These are phyloP conservation scores for Fraxinus albicans DNA, from an alignment of 305 asterid genomes.

Conservation along the genomic window DNA sequence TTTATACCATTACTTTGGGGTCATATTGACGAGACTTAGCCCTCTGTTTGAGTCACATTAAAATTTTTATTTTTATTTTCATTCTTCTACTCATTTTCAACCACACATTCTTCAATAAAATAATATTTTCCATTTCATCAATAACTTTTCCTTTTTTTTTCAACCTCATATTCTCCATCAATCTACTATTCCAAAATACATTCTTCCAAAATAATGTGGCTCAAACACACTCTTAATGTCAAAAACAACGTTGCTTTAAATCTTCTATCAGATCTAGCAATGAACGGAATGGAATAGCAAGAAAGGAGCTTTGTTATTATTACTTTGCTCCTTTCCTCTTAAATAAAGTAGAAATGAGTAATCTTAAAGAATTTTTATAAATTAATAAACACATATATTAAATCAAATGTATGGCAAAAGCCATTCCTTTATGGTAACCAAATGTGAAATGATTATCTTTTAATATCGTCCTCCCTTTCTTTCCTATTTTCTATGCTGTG, in stretches of 20 bases:
- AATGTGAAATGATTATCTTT: slow-evolving; percentile 1
- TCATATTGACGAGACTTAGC: background rate
- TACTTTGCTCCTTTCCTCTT: slow-evolving; percentile 1
- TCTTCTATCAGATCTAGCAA: background rate
- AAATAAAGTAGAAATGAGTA: slow-evolving; percentile 16
- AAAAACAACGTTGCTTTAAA: background rate
- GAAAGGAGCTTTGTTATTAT: background rate
- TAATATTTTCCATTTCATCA: too few relatives aligned
- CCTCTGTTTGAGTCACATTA: too few relatives aligned
- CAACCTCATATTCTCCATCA: too few relatives aligned
- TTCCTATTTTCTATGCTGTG: background rate
- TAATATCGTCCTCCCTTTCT: background rate
- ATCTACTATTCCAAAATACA: too few relatives aligned
- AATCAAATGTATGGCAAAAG: background rate
- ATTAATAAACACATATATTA: background rate
- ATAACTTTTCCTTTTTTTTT: too few relatives aligned
- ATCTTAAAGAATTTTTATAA: background rate
- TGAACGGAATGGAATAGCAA: background rate
- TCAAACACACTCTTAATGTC: background rate
- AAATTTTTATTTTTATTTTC: too few relatives aligned
- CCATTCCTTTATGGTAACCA: background rate
- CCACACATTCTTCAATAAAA: too few relatives aligned
- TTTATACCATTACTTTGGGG: slow-evolving; percentile 1
- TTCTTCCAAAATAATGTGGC: too few relatives aligned
- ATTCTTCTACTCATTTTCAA: too few relatives aligned